phyloP scores from a whole-genome alignment of 768 basidiomycete species.

The Termitomyces sp. region DNA sequence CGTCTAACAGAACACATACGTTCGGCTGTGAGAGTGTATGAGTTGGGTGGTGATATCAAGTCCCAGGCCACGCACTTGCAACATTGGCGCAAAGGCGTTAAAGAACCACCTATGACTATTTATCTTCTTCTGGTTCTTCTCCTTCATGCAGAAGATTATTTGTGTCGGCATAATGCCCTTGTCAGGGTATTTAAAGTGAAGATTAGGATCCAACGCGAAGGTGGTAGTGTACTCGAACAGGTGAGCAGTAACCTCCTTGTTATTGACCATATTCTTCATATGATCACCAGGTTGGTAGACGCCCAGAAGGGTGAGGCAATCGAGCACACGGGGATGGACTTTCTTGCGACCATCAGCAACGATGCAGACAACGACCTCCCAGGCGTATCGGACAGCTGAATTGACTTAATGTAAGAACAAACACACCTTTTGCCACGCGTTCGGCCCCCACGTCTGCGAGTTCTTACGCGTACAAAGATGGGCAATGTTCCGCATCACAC shows the following conservation, averaged over 20 bases:
- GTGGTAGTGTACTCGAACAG: constrained; percentile 87
- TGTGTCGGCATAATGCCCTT: constrained; percentile 95
- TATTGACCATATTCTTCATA: constrained; percentile 63
- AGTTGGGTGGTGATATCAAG: not conserved
- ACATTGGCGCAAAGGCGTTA: constrained; percentile 82
- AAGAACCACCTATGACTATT: constrained; percentile 98
- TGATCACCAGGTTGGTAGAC: constrained; percentile 67
- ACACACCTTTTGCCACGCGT: constrained; percentile 90
- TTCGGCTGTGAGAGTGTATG: constrained; percentile 57
- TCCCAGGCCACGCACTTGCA: constrained; percentile 52
- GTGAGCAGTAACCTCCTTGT: constrained; percentile 52
- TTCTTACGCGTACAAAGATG: constrained; percentile 83
- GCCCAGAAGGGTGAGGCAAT: constrained; percentile 88
- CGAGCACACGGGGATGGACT: constrained; percentile 79
- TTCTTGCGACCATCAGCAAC: constrained; percentile 86
- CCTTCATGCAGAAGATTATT: constrained; percentile 87
- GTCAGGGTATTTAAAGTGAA: constrained; percentile 86
- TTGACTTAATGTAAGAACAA: not conserved
- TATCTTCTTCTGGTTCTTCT: constrained; percentile 96
- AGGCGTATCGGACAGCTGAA: not conserved
- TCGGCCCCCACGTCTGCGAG: constrained; percentile 93
- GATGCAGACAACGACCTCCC: constrained; percentile 85
- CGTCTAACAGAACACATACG: constrained; percentile 89
- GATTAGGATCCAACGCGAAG: constrained; percentile 72
- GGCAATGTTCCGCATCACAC: constrained; percentile 87